Evolutionary conservation across 176 grass and related monocot species (phyloP), one percentile per base, ranked within the genome.

Genomic region (Oryza officinalis): DNA sequence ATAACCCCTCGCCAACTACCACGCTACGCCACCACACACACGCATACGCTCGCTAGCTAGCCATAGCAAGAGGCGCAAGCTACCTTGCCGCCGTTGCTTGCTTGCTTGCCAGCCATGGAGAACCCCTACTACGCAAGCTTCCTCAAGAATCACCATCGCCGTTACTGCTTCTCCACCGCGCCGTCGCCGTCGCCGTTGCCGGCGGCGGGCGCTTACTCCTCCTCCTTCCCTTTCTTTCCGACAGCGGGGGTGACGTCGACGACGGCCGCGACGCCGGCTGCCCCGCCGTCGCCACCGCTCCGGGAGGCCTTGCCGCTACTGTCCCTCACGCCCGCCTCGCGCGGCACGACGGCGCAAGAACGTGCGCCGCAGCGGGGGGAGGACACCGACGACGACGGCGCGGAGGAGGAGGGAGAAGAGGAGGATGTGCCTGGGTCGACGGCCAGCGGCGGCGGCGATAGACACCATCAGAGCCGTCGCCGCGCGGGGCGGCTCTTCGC

Each of bases 291-390:
- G 11, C 96, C 96, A 10, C 93, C 96, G 38, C 85, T 95, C 40
- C 90, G 93, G 77, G 96, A 98, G 81, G 93, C 96, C 31, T 87
- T 98, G 47, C 96, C 96, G 15, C 91, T 98, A 13, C 96, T 98
- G 45, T 93, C 87, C 2, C 91, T 93, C 80, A 88, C 87, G 43
- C 96, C 91, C 0, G 32, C 67, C 0, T 72, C 79, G 0, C 45
- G 83, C 10, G 25, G n/a, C 23, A 12, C 6, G 67, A 25, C n/a
- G 2, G 17, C 28, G 11, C 41, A 3, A 65, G 35, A 27, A 17
- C 52, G 0, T 7, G 23, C 17, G 43, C 31, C 8, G 31, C 35
- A 6, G 7, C 11, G 27, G 27, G 88, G 72, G 7, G 46, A 46
- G 1, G 83, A 74, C 3, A 33, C 54, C 67, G 32, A 76, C 3